phyloP scores from a whole-genome alignment of 495 filamentous ascomycete species.

The Penicillium paxilli region DNA sequence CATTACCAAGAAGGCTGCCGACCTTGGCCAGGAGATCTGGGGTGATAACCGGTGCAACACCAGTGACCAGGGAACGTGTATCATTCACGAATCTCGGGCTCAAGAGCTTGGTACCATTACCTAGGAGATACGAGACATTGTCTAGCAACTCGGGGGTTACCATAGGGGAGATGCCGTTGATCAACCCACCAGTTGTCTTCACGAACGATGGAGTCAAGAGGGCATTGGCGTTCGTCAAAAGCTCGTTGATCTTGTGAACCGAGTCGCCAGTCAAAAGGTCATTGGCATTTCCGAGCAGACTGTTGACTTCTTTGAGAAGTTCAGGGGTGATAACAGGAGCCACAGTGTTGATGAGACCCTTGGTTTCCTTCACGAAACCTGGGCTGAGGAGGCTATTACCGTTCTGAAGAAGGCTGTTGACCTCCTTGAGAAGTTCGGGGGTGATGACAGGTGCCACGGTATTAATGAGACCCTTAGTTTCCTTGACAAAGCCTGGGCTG shows the following conservation, averaged over 20 bases:
- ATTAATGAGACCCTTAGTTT: slow-evolving; percentile 14
- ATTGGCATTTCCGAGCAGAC: slow-evolving; percentile 43
- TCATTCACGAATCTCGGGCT: slow-evolving; percentile 45
- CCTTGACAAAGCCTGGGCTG: slow-evolving; percentile 31
- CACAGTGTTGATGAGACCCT: slow-evolving; percentile 37
- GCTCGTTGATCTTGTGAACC: slow-evolving; percentile 37
- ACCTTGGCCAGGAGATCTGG: slow-evolving; percentile 33
- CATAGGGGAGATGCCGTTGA: slow-evolving; percentile 27
- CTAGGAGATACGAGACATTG: slow-evolving; percentile 37
- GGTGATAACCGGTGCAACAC: slow-evolving; percentile 32
- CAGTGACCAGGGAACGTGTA: slow-evolving; percentile 39
- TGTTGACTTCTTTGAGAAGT: slow-evolving; percentile 38
- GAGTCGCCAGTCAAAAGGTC: slow-evolving; percentile 34
- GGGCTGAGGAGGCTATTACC: slow-evolving; percentile 33
- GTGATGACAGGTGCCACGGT: slow-evolving; percentile 5
- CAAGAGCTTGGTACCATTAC: slow-evolving; percentile 39
- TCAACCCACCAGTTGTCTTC: slow-evolving; percentile 25
- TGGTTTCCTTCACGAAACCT: slow-evolving; percentile 39
- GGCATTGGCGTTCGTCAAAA: slow-evolving; percentile 34
- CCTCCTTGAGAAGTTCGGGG: slow-evolving; percentile 8
- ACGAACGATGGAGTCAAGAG: slow-evolving; percentile 32
- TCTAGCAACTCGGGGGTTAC: slow-evolving; percentile 35
- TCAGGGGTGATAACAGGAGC: slow-evolving; percentile 34
- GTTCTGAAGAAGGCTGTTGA: slow-evolving; percentile 31
- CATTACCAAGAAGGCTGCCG: slow-evolving; percentile 35